phyloP scores from a whole-genome alignment of 441 rosid genomes.

The Pelargonium hybrid region DNA sequence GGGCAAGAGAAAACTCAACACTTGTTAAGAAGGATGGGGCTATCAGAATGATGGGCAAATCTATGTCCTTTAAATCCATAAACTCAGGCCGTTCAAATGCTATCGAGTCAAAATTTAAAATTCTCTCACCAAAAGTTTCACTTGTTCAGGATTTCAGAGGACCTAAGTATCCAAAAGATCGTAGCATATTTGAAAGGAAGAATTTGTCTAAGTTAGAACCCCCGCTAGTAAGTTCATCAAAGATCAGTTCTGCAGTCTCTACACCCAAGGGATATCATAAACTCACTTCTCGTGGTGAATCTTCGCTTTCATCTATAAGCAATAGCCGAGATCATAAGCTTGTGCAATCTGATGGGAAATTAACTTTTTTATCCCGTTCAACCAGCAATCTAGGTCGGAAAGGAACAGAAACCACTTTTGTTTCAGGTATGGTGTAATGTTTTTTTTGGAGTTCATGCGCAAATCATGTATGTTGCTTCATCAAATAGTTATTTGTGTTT shows the following conservation, averaged over 20 bases:
- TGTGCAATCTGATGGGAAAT: slow-evolving; percentile 53
- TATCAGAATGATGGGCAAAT: slow-evolving; percentile 50
- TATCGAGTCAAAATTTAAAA: slow-evolving; percentile 48
- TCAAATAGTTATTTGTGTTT: neutral
- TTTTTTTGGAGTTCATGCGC: slow-evolving; percentile 13
- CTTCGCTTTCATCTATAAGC: slow-evolving; percentile 29
- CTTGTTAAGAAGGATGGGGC: slow-evolving; percentile 45
- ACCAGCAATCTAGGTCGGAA: slow-evolving; percentile 38
- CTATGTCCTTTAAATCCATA: slow-evolving; percentile 56
- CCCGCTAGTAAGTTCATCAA: slow-evolving; percentile 21
- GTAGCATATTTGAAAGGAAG: slow-evolving; percentile 38
- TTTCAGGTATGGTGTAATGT: slow-evolving; percentile 43
- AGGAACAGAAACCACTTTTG: slow-evolving; percentile 34
- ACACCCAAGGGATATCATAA: slow-evolving; percentile 44
- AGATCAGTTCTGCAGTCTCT: slow-evolving; percentile 29
- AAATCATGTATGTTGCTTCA: slow-evolving; percentile 1
- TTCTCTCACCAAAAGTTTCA: slow-evolving; percentile 41
- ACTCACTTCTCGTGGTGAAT: slow-evolving; percentile 43
- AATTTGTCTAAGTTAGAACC: slow-evolving; percentile 33
- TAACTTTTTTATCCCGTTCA: slow-evolving; percentile 38
- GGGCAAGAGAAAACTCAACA: slow-evolving; percentile 33
- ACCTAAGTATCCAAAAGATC: slow-evolving; percentile 48
- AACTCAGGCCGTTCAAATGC: slow-evolving; percentile 38
- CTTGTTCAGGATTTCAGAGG: slow-evolving; percentile 48
- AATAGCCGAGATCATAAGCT: slow-evolving; percentile 44